These are phyloP conservation scores for Euryodendron excelsum DNA, from an alignment of 148 eudicot genomes.

Conservation along the genomic window DNA sequence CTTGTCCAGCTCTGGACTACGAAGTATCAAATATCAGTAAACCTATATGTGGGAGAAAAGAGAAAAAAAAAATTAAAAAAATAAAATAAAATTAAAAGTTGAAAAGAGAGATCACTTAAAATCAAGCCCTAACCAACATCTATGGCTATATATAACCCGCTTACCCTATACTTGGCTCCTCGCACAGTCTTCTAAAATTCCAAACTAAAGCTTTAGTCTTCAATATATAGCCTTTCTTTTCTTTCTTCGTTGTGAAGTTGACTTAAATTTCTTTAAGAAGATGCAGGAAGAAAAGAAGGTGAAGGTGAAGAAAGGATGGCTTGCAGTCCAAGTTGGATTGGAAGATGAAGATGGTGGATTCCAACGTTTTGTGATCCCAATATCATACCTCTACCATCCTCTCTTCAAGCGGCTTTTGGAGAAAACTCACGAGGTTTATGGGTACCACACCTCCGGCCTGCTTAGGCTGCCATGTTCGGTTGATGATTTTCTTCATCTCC, in stretches of 20 bases:
- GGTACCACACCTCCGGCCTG: constrained; percentile 5
- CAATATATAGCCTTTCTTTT: background rate
- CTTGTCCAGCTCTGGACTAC: too few relatives aligned
- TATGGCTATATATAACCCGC: background rate
- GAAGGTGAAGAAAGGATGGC: constrained; percentile 16
- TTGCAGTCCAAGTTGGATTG: background rate
- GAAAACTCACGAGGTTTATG: background rate
- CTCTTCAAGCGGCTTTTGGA: constrained; percentile 9
- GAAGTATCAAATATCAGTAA: too few relatives aligned
- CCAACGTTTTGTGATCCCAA: constrained; percentile 11
- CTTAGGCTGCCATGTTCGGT: constrained; percentile 6
- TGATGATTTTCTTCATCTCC: constrained; percentile 5
- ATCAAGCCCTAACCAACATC: background rate
- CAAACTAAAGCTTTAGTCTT: background rate
- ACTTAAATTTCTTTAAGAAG: background rate
- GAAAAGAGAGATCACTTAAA: too few relatives aligned
- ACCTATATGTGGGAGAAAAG: too few relatives aligned
- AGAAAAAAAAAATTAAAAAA: too few relatives aligned
- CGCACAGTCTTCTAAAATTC: background rate
- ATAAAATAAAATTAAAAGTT: too few relatives aligned
- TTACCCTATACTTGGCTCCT: background rate
- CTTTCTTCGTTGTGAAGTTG: background rate
- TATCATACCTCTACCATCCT: constrained; percentile 12
- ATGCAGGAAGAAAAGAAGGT: constrained; percentile 12
- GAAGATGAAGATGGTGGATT: constrained; percentile 7